These are phyloP conservation scores for Orbilia blumenaviensis DNA, from an alignment of 2,329 filamentous ascomycete species.

Conservation along the genomic window DNA sequence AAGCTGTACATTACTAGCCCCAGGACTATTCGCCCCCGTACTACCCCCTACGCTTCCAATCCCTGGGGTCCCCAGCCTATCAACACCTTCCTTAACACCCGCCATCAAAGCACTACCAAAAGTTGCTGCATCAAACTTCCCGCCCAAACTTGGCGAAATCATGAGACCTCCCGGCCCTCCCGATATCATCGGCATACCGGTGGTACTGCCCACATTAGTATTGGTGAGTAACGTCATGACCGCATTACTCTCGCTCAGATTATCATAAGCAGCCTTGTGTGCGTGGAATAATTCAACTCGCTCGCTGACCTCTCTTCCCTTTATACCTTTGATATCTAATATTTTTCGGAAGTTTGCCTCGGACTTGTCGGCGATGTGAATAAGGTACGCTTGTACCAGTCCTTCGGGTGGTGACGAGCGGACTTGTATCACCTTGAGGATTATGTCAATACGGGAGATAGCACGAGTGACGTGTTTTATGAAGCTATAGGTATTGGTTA, in stretches of 20 bases:
- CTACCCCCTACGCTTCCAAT: not conserved
- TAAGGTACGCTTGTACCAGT: conserved; percentile 94
- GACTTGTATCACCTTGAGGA: conserved; percentile 96
- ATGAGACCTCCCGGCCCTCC: conserved; percentile 8
- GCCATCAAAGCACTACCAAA: conserved; percentile 45
- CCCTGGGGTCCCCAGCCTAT: conserved; percentile 41
- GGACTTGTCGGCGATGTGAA: conserved; percentile 92
- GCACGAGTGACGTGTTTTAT: conserved; percentile 84
- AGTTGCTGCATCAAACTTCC: conserved; percentile 44
- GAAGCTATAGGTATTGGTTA: conserved; percentile 66
- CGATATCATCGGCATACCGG: conserved; percentile 11
- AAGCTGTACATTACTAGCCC: conserved; percentile 31
- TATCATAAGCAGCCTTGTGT: conserved; percentile 74
- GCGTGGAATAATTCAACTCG: conserved; percentile 84
- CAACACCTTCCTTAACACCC: conserved; percentile 49
- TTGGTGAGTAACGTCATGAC: conserved; percentile 53
- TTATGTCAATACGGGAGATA: conserved; percentile 86
- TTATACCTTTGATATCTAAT: conserved; percentile 91
- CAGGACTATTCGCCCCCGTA: conserved; percentile 44
- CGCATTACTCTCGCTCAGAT: conserved; percentile 53
- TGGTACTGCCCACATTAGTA: not conserved
- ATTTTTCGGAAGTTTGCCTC: conserved; percentile 97
- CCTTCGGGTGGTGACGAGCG: conserved; percentile 89
- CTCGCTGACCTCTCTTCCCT: conserved; percentile 80
- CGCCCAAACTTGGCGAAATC: conserved; percentile 29